Evolutionary conservation across 1,284 basidiomycete genomes (phyloP).

Genomic region (Malassezia globosa): DNA sequence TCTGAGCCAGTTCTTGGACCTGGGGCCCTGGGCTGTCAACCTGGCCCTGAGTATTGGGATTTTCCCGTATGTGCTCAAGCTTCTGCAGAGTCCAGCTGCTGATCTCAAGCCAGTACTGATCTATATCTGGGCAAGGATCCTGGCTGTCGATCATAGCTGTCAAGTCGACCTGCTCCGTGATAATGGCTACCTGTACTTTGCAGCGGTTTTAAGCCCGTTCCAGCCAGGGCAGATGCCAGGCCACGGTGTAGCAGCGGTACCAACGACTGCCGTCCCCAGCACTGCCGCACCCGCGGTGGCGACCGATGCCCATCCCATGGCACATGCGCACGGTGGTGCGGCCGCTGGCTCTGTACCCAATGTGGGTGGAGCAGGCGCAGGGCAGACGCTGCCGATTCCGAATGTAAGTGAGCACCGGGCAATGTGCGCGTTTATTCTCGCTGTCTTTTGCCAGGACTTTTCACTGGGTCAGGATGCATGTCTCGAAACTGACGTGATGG

Average conservation of each 20-base stretch:
- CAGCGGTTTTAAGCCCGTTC: conserved; percentile 27
- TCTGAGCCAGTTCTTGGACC: conserved; percentile 92
- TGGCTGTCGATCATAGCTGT: conserved; percentile 85
- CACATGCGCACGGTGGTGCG: conserved; percentile 47
- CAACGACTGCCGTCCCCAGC: conserved; percentile 49
- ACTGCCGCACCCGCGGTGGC: too few species aligned
- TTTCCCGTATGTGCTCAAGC: conserved; percentile 94
- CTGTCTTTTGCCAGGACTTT: conserved; percentile 81
- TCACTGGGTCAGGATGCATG: conserved; percentile 75
- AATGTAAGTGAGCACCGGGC: conserved; percentile 93
- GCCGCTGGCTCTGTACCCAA: too few species aligned
- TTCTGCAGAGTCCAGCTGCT: conserved; percentile 83
- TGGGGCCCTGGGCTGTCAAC: conserved; percentile 96
- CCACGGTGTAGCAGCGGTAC: conserved; percentile 18
- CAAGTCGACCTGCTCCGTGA: conserved; percentile 81
- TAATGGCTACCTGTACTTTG: conserved; percentile 45
- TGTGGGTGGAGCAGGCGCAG: neutral
- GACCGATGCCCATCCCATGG: too few species aligned
- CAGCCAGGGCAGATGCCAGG: conserved; percentile 4
- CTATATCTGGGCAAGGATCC: conserved; percentile 95
- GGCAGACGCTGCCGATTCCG: conserved; percentile 53
- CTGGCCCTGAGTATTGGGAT: conserved; percentile 95
- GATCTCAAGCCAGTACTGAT: conserved; percentile 95
- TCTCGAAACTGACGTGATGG: conserved; percentile 72
- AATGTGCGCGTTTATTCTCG: conserved; percentile 95